Base-by-base conservation (phyloP, 225 moss, liverwort and hornwort species). In the Bryum argenteum region DNA sequence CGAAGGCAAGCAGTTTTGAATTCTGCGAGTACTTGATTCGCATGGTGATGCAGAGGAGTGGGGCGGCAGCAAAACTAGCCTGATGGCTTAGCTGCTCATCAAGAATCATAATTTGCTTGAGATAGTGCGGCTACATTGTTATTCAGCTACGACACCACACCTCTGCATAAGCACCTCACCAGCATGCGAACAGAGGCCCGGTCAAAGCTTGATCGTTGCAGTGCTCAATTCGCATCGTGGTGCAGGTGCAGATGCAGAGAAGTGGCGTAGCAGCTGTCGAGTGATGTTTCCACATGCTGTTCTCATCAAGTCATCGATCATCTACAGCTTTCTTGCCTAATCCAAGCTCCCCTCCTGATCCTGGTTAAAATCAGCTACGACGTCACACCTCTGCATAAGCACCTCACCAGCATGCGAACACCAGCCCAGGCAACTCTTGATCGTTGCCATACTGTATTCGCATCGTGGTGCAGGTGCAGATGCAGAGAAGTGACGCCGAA, bases 161-260 rank as follows among this genome's bases (percentile, higher is more conserved):
- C 14, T 75, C 81, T 81, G 80, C 81, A 78, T 71, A 69, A 24
- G 78, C 69, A 84, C 84, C 81, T 78, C 81, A 81, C 84, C 84
- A 72, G 58, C 10, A 63, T 59, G 61, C 75, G 42, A 60, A 64
- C 33, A 33, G 2, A 28, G 5, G 28, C 28, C 28, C 28, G 42
- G 24, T 20, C 61, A 39, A 63, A 9, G 23, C 22, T 15, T 62
- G 11, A 6, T 33, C 33, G 7, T 6, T 33, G 33, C 33, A 6
- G 33, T 33, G 33, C 33, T 33, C 33, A 4, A 33, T 33, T 41
- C 41, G 66, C 75, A 78, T 69, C 78, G 45, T 73, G 85, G 81
- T 81, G 85, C 81, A 85, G 85, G 81, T 85, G 85, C 81, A 79
- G 78, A 85, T 85, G 84, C 84, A 79, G 78, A 85, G 56, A 73